Evolutionary conservation across 2,329 filamentous ascomycete genomes (phyloP).

Genomic region (Talaromyces atroroseus): DNA sequence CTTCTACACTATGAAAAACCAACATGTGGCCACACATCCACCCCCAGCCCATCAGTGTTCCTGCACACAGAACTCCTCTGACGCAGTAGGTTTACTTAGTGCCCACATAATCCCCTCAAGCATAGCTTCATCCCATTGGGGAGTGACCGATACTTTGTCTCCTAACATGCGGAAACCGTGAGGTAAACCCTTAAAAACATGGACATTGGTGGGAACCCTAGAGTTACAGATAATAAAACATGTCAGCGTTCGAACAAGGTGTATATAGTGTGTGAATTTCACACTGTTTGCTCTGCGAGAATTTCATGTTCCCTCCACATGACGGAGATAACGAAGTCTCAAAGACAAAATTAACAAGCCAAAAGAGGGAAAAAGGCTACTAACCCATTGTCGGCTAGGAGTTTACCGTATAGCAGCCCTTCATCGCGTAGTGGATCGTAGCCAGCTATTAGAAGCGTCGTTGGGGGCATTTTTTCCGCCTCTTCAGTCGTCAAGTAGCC

Average conservation of each 20-base stretch:
- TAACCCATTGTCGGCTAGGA: conserved; percentile 42
- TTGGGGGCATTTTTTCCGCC: conserved; percentile 41
- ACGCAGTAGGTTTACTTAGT: background rate
- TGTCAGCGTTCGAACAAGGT: too few relatives aligned
- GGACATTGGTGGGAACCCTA: conserved; percentile 46
- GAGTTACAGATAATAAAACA: background rate
- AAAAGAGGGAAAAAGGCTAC: conserved; percentile 15
- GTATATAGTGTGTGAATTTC: too few relatives aligned
- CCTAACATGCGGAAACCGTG: conserved; percentile 44
- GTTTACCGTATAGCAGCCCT: conserved; percentile 43
- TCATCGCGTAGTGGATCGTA: conserved; percentile 48
- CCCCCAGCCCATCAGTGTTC: background rate
- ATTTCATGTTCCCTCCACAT: too few relatives aligned
- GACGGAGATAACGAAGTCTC: too few relatives aligned
- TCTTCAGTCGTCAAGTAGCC: conserved; percentile 37
- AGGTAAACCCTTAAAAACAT: conserved; percentile 49
- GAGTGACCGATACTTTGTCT: conserved; percentile 21
- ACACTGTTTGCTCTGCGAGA: too few relatives aligned
- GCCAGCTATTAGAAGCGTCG: conserved; percentile 43
- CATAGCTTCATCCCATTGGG: conserved; percentile 28
- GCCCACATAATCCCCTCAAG: conserved; percentile 22
- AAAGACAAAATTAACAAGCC: too few relatives aligned
- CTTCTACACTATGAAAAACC: too few relatives aligned
- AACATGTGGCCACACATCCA: too few relatives aligned
- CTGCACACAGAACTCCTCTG: background rate